phyloP scores from a whole-genome alignment of 306 rosid genomes.

The Astragalus membranaceus region DNA sequence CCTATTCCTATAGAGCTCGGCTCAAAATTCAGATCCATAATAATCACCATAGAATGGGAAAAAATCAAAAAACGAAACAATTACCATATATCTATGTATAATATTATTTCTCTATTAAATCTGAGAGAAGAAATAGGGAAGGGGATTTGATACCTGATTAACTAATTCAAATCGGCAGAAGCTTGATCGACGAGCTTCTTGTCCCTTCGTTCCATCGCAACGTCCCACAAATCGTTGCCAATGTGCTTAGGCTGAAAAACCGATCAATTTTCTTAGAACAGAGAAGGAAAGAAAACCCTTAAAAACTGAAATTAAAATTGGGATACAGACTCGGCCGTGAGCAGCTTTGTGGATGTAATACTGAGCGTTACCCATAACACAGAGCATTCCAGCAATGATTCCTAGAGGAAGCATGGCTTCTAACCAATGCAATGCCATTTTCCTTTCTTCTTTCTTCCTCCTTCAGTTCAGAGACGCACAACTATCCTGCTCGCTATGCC shows the following conservation, averaged over 20 bases:
- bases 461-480: too few species aligned
- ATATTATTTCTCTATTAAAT: background rate
- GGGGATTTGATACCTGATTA: background rate
- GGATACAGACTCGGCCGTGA: slow-evolving; percentile 65
- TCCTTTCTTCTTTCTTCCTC: background rate
- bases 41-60: background rate
- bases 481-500: too few species aligned
- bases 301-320: background rate
- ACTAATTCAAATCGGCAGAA: slow-evolving; percentile 32
- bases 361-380: slow-evolving; percentile 85
- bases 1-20: background rate
- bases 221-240: slow-evolving; percentile 92
- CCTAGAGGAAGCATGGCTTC: slow-evolving; percentile 82
- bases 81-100: background rate
- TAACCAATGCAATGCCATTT: slow-evolving; percentile 57
- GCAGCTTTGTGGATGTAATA: slow-evolving; percentile 82
- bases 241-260: slow-evolving; percentile 77
- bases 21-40: background rate
- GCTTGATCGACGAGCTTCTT: slow-evolving; percentile 65
- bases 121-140: background rate
- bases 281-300: background rate
- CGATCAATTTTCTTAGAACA: background rate
- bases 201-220: slow-evolving; percentile 95
- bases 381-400: slow-evolving; percentile 87
- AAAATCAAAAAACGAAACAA: background rate